Percentiles rank a stretch among this genome's conserved stretches.
Conservation (phyloP, 345 rosid genomes). For the Crucihimalaya himalaica region DNA sequence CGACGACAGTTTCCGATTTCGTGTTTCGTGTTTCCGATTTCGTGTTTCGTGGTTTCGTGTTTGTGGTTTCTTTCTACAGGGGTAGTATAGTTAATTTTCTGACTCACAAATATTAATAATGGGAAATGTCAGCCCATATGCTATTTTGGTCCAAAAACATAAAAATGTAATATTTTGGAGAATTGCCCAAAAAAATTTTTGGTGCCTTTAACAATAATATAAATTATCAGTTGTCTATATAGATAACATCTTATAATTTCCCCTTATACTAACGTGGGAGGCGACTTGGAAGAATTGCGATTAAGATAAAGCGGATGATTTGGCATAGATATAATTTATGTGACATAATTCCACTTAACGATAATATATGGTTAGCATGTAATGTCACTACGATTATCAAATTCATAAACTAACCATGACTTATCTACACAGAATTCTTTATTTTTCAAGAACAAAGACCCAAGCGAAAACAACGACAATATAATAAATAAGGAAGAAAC, state of each 20-base stretch:
- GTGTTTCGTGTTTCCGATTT: no score
- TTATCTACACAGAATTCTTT: neutral
- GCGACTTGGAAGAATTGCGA: neutral
- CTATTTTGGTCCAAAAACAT: no score
- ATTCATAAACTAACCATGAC: constrained; percentile 15
- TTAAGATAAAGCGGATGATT: constrained; percentile 16
- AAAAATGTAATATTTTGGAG: no score
- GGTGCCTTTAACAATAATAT: neutral
- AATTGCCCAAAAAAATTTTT: no score
- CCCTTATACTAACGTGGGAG: neutral
- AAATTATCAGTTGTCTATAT: neutral
- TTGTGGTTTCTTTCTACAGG: no score
- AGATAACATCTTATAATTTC: constrained; percentile 24
- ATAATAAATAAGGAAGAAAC: neutral
- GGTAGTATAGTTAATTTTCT: no score
- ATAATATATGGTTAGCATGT: constrained; percentile 28
- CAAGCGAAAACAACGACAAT: neutral
- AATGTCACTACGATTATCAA: constrained; percentile 24
- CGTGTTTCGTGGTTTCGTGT: no score
- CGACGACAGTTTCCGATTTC: no score
- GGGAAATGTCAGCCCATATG: no score
- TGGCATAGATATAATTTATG: neutral
- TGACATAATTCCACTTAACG: neutral
- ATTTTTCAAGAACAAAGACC: neutral
- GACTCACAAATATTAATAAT: no score